Evolutionary conservation across 179 eudicot genomes (phyloP), one percentile per base, ranked within the genome.

Genomic region (Beta macrorhiza): DNA sequence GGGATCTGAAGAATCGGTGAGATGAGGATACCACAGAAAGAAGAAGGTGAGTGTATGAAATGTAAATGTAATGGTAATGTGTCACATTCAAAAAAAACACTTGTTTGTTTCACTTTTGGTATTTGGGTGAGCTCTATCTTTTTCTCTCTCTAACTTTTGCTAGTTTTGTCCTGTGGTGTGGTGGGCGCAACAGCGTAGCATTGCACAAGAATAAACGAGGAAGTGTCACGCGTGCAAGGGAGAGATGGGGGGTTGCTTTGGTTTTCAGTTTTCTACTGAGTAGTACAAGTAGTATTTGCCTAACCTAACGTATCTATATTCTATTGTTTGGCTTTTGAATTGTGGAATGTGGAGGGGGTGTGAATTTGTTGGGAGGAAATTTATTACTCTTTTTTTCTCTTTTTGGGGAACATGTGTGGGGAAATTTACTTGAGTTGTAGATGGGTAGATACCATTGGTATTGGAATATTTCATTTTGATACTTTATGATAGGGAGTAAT

Each of bases 1-100:
- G 73, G 81, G 58, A 77, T 81, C 82, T 81, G 82, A 64, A 80
- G 83, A 82, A 78, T 82, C 51, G 20, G 65, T 7, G 65, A 63
- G 72, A 72, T 12, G 72, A 72, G 85, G 81, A 82, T 82, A 77
- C 68, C 12, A 82, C 29, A 82, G 44, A 55, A n/a, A 29, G 59
- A 53, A 55, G 12, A 72, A 47, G 1, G 16, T 15, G 12, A 14
- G 16, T 4, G 37, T 19, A n/a, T 9, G 16, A 51, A 12, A 5
- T 22, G 47, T 2, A 44, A 7, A 1, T 1, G 9, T 1, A n/a
- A 44, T 7, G 51, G 5, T n/a, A 17, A 71, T 51, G 75, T 72
- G 75, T 72, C 59, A 72, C 58, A 20, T 72, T 72, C 75, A 72
- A 37, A 1, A 37, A 37, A 37, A 2, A 72, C 10, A 17, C 5